Evolutionary conservation across 108 stramenopile genomes (phyloP).

Genomic region (Cylindrotheca fusiformis): DNA sequence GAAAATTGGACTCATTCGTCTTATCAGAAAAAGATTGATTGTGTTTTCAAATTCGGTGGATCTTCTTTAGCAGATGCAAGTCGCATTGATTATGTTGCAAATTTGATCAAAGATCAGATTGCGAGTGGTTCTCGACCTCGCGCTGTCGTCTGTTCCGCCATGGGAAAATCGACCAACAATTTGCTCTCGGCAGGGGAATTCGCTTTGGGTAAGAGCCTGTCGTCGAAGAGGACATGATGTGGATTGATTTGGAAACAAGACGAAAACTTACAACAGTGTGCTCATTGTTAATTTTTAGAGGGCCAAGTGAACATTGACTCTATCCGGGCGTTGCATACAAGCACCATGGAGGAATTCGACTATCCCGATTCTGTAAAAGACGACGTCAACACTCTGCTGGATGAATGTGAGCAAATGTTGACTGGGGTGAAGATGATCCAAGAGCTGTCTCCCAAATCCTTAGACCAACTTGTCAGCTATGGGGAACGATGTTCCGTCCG

Average conservation of each 20-base stretch:
- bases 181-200: conserved; percentile 89
- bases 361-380: conserved; percentile 44
- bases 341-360: conserved; percentile 75
- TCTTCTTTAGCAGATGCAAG: conserved; percentile 84
- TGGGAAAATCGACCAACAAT: conserved; percentile 97
- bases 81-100: conserved; percentile 87
- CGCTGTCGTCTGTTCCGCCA: conserved; percentile 92
- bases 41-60: conserved; percentile 92
- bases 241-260: no score
- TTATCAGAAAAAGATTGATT: conserved; percentile 4
- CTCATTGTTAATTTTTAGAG: conserved; percentile 43
- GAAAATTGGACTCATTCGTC: no score
- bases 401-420: conserved; percentile 91
- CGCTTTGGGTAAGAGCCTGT: conserved; percentile 79
- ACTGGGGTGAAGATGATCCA: conserved; percentile 88
- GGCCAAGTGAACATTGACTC: conserved; percentile 90
- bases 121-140: conserved; percentile 49
- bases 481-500: conserved; percentile 93
- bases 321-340: conserved; percentile 81
- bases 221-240: no score
- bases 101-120: conserved; percentile 87
- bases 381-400: conserved; percentile 69
- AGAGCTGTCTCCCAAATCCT: conserved; percentile 86
- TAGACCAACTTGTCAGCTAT: conserved; percentile 91
- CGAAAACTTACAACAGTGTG: no score